Conservation (phyloP, 176 grass and related monocot genomes). For the Musa schizocarpa region DNA sequence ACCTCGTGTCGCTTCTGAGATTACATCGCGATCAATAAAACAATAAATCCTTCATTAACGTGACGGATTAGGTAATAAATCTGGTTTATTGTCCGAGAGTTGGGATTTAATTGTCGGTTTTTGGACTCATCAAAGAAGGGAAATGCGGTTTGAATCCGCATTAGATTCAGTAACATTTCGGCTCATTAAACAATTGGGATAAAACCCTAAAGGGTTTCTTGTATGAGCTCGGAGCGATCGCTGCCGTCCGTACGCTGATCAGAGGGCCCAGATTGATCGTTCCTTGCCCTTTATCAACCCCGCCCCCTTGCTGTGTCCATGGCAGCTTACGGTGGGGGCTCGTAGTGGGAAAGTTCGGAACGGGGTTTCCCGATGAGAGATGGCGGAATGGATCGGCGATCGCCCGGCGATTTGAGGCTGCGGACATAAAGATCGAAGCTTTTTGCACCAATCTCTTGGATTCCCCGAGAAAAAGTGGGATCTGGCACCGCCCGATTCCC, state of each 20-base stretch:
- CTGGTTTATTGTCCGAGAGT: too few relatives aligned
- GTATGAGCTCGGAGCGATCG: neutral
- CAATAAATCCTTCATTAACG: too few relatives aligned
- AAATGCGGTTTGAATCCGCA: too few relatives aligned
- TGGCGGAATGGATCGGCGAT: neutral
- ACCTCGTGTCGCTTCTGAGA: too few relatives aligned
- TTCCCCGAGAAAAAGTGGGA: neutral
- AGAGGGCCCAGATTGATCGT: neutral
- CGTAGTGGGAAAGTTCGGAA: neutral
- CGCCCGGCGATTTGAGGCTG: neutral
- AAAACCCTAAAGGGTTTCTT: slow-evolving; percentile 2
- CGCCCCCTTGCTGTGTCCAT: neutral
- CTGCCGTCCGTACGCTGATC: neutral
- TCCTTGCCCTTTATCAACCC: neutral
- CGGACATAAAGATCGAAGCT: neutral
- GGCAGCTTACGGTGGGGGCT: neutral
- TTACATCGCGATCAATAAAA: too few relatives aligned
- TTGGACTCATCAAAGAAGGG: too few relatives aligned
- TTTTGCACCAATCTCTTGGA: neutral
- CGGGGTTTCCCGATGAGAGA: neutral
- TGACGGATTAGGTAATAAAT: too few relatives aligned
- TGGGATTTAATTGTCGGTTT: too few relatives aligned
- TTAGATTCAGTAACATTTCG: too few relatives aligned
- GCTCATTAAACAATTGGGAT: neutral
- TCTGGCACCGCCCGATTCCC: too few relatives aligned